Evolutionary conservation across 306 rosid genomes (phyloP).

Genomic region (Acacia acuminata): DNA sequence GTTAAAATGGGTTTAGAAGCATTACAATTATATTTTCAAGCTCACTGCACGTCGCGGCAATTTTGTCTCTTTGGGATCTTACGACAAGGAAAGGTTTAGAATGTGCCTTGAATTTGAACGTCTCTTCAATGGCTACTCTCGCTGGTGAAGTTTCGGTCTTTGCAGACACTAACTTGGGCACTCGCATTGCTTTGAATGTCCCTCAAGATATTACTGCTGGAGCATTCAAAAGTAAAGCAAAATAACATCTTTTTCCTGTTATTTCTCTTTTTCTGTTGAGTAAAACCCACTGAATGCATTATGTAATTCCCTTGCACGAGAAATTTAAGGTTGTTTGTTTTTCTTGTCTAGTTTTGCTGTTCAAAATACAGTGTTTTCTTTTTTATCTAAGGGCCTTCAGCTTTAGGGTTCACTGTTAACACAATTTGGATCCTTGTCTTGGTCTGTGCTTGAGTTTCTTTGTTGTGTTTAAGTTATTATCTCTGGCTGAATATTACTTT

Average conservation of each 20-base stretch:
- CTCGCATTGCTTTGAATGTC: conserved; percentile 61
- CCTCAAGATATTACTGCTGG: conserved; percentile 52
- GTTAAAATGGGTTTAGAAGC: neutral
- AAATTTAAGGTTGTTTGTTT: neutral
- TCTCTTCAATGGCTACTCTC: conserved; percentile 1
- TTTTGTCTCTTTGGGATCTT: neutral
- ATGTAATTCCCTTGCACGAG: neutral
- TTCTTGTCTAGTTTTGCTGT: neutral
- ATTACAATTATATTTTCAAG: neutral
- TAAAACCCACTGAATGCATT: neutral
- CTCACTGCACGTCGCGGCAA: neutral
- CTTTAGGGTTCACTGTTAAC: conserved; percentile 4
- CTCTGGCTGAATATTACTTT: neutral
- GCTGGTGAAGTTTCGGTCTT: conserved; percentile 57
- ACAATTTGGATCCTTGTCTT: neutral
- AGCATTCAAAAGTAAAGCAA: conserved; percentile 68
- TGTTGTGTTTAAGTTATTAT: neutral
- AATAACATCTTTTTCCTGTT: neutral
- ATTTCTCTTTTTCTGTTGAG: neutral
- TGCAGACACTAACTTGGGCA: conserved; percentile 68
- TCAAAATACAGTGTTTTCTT: neutral
- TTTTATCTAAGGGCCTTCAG: neutral
- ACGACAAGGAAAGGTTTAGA: neutral
- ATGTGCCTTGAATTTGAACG: neutral
- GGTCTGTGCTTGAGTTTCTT: neutral